phyloP scores from a whole-genome alignment of 2,329 filamentous ascomycete species.

The Myriosclerotinia duriaeana region DNA sequence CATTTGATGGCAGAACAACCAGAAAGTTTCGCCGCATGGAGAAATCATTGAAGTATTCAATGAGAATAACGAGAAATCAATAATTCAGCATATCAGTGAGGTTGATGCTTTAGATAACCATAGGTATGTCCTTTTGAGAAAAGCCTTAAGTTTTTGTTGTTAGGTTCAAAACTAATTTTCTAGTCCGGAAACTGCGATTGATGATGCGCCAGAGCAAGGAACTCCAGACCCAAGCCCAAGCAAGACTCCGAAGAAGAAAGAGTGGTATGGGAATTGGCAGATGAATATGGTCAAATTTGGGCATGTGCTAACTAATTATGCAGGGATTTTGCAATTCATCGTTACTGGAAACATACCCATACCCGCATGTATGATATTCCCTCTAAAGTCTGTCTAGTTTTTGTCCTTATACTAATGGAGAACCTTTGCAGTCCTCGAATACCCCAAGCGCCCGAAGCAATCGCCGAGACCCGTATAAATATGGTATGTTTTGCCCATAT shows the following conservation, averaged over 20 bases:
- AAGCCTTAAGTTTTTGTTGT: neutral
- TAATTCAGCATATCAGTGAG: conserved; percentile 14
- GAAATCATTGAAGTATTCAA: neutral
- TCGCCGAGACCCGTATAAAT: neutral
- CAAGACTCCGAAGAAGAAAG: conserved; percentile 5
- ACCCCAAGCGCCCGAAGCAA: neutral
- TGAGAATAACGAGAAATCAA: neutral
- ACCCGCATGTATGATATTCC: neutral
- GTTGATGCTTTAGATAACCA: conserved; percentile 6
- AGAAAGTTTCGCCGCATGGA: conserved; percentile 19
- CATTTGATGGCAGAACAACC: conserved; percentile 16
- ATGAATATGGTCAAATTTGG: neutral
- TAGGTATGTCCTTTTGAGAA: conserved; percentile 7
- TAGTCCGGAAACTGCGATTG: neutral
- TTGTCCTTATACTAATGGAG: conserved; percentile 1
- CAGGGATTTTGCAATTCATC: neutral
- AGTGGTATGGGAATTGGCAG: conserved; percentile 19
- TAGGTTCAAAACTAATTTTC: conserved; percentile 5
- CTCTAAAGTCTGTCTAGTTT: neutral
- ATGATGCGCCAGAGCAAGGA: conserved; percentile 19
- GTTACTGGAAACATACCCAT: neutral
- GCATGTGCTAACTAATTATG: neutral
- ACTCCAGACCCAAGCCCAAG: conserved; percentile 17
- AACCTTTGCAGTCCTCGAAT: neutral
- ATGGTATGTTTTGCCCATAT: neutral